A percentile compares a stretch with the other conserved stretches of the same genome.
Evolutionary conservation across 352 stramenopile species (phyloP).

Genomic region (Phytophthora lateralis): DNA sequence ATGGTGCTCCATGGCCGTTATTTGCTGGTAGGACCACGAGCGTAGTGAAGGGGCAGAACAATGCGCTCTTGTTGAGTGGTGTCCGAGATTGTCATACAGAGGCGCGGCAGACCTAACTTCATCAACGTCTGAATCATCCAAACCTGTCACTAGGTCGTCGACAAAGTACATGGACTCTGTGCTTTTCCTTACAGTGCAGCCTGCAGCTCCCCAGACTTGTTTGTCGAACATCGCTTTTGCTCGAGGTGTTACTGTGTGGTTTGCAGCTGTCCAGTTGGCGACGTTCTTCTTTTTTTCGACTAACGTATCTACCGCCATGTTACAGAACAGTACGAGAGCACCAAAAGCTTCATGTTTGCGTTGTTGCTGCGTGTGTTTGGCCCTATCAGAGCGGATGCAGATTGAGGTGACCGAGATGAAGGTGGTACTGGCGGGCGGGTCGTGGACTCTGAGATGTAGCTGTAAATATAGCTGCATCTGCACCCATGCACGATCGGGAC

Average conservation of each 20-base stretch:
- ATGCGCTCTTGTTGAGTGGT: background rate
- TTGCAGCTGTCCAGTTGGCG: background rate
- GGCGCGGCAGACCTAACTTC: background rate
- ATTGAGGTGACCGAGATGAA: no score
- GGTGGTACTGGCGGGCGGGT: no score
- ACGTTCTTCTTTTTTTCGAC: background rate
- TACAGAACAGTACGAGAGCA: background rate
- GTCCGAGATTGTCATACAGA: constrained; percentile 1
- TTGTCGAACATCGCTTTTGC: constrained; percentile 3
- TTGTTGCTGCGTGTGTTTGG: no score
- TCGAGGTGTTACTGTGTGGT: constrained; percentile 7
- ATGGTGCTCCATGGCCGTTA: background rate
- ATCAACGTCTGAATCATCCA: background rate
- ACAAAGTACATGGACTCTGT: background rate
- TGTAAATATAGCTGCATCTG: no score
- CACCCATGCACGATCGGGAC: no score
- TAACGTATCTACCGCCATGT: background rate
- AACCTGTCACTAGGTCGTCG: background rate
- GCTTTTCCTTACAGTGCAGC: constrained; percentile 5
- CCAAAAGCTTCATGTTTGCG: constrained; percentile 10
- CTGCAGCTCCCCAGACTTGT: constrained; percentile 8
- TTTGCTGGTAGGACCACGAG: constrained; percentile 13
- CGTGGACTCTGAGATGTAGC: no score
- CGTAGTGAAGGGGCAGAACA: constrained; percentile 9
- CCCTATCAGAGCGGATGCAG: no score